These are phyloP conservation scores for Alternaria arborescens DNA, from an alignment of 2,329 filamentous ascomycete species.

Conservation along the genomic window DNA sequence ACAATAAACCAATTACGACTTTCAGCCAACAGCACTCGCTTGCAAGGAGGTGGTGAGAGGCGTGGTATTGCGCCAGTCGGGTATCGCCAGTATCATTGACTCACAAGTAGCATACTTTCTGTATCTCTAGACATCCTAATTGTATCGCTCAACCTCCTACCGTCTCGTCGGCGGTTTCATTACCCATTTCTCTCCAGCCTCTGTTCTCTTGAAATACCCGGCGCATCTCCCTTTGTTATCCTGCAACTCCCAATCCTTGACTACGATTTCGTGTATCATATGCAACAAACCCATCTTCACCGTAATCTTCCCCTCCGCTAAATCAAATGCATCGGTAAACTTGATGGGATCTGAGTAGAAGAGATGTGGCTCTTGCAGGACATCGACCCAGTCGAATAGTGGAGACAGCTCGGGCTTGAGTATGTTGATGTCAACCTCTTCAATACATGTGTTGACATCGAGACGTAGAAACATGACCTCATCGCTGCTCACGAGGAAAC, in stretches of 20 bases:
- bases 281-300: slow-evolving; percentile 23
- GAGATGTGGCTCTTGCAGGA: slow-evolving; percentile 21
- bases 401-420: background rate
- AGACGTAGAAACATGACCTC: slow-evolving; percentile 31
- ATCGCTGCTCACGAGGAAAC: slow-evolving; percentile 28
- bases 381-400: background rate
- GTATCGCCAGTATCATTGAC: too few species aligned
- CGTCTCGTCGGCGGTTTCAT: background rate
- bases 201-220: slow-evolving; percentile 15
- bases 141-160: background rate
- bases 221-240: slow-evolving; percentile 16
- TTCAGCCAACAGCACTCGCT: background rate
- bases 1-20: background rate
- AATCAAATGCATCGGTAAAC: slow-evolving; percentile 15
- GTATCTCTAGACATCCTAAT: background rate
- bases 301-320: slow-evolving; percentile 5
- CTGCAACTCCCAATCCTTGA: slow-evolving; percentile 12
- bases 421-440: slow-evolving; percentile 6
- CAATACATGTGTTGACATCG: slow-evolving; percentile 3
- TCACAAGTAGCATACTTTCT: background rate
- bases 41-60: background rate
- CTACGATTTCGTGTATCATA: slow-evolving; percentile 12
- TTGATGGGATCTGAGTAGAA: slow-evolving; percentile 25
- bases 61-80: too few species aligned
- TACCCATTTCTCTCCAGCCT: slow-evolving; percentile 10